Base-by-base conservation (phyloP, 768 basidiomycete genomes). In the Piloderma croceum region DNA sequence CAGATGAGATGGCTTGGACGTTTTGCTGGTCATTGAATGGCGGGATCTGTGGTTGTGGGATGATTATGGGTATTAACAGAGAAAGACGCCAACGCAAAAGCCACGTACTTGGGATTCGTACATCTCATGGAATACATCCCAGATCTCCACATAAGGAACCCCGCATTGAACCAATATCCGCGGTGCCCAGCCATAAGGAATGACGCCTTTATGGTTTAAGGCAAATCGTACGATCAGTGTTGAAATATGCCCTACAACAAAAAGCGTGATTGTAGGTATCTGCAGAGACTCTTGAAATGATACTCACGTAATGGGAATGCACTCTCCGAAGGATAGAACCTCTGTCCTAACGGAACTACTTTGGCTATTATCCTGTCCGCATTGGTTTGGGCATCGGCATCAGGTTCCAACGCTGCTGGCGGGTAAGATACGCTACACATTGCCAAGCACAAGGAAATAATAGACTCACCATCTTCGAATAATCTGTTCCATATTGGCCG, bases 251-350 rank as follows among this genome's bases (percentile, higher is more conserved):
- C 82, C 94, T 96, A 51, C 5, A 44, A 31, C 43, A 31, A 43
- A 18, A 32, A 22, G 19, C 24, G 40, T 22, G 36, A 4, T 38
- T 20, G 34, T 46, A 17, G 36, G 37, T 23, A 13, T 15, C 3
- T 34, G 24, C n/a, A 37, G 38, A 38, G 35, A 17, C 15, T 15
- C n/a, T 27, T 29, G 19, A 21, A 31, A 34, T n/a, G 23, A 21
- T 31, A 63, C 88, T 57, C 52, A 92, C 91, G 77, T 21, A 92
- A 66, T 13, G 91, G 91, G 62, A 94, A 92, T 7, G 90, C 86
- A 43, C 80, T 81, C 46, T 91, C 89, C 3, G 91, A 94, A 1
- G 92, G 90, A 56, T 87, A 90, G 58, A 93, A 94, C 17, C 88
- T 72, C 50, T 87, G 81, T 15, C 86, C 90, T 4, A 96, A 69